Evolutionary conservation across 768 basidiomycete species (phyloP).

Genomic region (Suillus tomentosus): DNA sequence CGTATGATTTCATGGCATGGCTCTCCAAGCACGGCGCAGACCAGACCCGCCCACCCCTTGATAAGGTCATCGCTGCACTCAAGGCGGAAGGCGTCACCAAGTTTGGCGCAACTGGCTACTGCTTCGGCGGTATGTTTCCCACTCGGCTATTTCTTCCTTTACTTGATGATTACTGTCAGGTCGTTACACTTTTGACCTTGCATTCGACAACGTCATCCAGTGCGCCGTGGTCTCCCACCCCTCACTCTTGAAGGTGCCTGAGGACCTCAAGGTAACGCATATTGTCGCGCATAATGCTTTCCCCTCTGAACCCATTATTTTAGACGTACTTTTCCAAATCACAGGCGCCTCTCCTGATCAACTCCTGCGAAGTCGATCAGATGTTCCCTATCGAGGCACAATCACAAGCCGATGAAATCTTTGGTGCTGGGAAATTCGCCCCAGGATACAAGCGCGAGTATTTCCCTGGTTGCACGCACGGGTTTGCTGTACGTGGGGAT

Average conservation of each 20-base stretch:
- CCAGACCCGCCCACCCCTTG: conserved; percentile 48
- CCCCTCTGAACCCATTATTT: background rate
- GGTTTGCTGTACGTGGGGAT: conserved; percentile 55
- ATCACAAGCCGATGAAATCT: conserved; percentile 47
- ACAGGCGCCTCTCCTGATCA: conserved; percentile 64
- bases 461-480: conserved; percentile 52
- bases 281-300: background rate
- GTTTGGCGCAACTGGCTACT: conserved; percentile 68
- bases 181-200: conserved; percentile 63
- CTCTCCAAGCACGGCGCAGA: conserved; percentile 41
- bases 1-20: conserved; percentile 48
- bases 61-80: conserved; percentile 59
- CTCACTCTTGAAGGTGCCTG: conserved; percentile 56
- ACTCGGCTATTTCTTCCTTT: background rate
- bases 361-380: conserved; percentile 57
- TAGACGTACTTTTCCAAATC: conserved; percentile 50
- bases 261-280: conserved; percentile 57
- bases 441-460: conserved; percentile 53
- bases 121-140: conserved; percentile 58
- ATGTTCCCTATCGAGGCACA: conserved; percentile 52
- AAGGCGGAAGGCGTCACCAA: conserved; percentile 58
- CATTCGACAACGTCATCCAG: conserved; percentile 53
- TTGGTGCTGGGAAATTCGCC: conserved; percentile 49
- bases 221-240: conserved; percentile 60
- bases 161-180: conserved; percentile 27